Base-by-base conservation (phyloP, 768 basidiomycete genomes). In the Pulveroboletus frians region DNA sequence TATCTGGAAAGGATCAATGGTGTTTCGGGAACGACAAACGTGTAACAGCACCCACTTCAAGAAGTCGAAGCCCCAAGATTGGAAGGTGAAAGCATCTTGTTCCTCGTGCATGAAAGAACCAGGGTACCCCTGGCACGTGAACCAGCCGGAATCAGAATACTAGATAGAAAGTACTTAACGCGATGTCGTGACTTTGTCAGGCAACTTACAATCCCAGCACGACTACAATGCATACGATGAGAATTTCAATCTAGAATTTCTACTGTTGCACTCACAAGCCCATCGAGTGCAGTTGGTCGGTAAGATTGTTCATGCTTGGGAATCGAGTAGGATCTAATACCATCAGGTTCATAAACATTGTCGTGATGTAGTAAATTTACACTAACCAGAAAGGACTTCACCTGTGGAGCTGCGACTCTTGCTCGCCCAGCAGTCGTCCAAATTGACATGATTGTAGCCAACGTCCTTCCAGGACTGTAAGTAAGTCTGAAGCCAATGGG, bases 61-160 rank as follows among this genome's bases (percentile, higher is more conserved):
- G 50, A 76, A 71, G 58, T 84, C 80, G 50, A 84, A 83, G 1
- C 80, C 81, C 83, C 83, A 85, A 39, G 61, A 59, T 45, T 76
- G 74, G 68, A 84, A 84, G 3, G 75, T 69, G 55, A 76, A 69
- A 30, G 73, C 75, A 64, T 84, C 83, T 71, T 77, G 73, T 20
- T 71, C 76, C 58, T 84, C 83, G 53, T 84, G 76, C 60, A 72
- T 69, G 64, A 69, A 84, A 4, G 82, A 84, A 34, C 82, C 83
- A 2, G 83, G 81, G 57, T 78, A 83, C 13, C 73, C 57, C 23
- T 71, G 69, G 53, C 83, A 84, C 5, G 83, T 84, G 55, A 76
- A 80, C 82, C 81, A 84, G 14, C 83, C 83, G 0, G 83, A 79
- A 62, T 83, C 81, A 50, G 80, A 78, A 51, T 84, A 84, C 82